A percentile compares a stretch with the other conserved stretches of the same genome.
Evolutionary conservation across 169 alveolate species (phyloP).

Genomic region (Babesia caballi): DNA sequence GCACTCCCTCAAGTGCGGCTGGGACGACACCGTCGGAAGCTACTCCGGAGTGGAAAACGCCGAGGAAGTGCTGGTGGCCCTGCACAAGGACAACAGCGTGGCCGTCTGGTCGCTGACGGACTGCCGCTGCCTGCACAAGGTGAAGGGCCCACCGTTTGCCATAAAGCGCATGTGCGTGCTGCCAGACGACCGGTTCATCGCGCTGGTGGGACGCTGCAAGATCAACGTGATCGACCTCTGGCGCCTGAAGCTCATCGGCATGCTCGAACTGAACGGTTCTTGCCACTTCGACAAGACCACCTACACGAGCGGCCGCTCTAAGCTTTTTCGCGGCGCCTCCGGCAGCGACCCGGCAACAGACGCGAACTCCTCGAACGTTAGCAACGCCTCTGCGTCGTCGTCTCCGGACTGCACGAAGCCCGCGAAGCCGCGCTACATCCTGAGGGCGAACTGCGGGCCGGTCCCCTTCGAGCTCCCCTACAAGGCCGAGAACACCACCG

Average conservation of each 20-base stretch:
- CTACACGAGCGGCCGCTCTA: too few species aligned
- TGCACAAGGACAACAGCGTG: constrained; percentile 57
- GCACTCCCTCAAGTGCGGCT: background rate
- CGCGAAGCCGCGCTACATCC: constrained; percentile 1
- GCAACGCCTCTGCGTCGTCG: background rate
- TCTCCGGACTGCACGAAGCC: background rate
- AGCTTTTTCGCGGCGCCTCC: background rate
- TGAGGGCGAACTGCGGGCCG: constrained; percentile 7
- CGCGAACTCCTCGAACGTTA: background rate
- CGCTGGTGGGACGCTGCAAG: constrained; percentile 51
- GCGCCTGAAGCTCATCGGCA: constrained; percentile 56
- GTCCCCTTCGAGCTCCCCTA: background rate
- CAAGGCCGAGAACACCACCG: background rate
- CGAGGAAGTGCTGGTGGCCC: constrained; percentile 49
- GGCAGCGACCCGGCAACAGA: background rate
- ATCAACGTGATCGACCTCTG: constrained; percentile 58
- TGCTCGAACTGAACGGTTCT: constrained; percentile 28
- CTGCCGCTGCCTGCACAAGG: constrained; percentile 57
- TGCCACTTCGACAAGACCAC: constrained; percentile 20
- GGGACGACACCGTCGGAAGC: background rate
- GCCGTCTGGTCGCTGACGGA: constrained; percentile 59
- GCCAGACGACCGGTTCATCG: constrained; percentile 63
- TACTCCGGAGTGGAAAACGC: constrained; percentile 41
- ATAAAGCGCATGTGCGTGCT: constrained; percentile 44
- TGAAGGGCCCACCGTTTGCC: constrained; percentile 62